Percentiles rank a stretch among this genome's conserved stretches.
Conservation (phyloP, 768 basidiomycete genomes). For the Hysterangium stoloniferum region DNA sequence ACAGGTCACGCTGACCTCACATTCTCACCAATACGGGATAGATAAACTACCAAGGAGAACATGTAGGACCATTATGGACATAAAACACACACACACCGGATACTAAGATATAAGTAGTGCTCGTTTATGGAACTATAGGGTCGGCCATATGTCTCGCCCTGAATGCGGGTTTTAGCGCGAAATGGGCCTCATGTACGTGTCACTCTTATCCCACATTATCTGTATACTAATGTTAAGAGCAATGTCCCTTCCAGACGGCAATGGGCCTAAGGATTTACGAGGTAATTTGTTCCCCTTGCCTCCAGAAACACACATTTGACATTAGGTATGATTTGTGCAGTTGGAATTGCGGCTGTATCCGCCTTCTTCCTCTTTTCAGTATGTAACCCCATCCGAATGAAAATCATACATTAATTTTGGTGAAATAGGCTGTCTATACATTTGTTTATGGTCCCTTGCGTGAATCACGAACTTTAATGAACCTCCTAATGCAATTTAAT, state of each 20-base stretch:
- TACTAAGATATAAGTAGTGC: conserved; percentile 13
- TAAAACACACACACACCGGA: not conserved
- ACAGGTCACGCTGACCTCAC: too few species aligned
- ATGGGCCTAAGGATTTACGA: too few species aligned
- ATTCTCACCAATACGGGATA: conserved; percentile 18
- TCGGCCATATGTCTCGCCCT: conserved; percentile 17
- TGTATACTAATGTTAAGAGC: too few species aligned
- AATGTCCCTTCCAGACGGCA: too few species aligned
- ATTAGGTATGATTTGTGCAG: too few species aligned
- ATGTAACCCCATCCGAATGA: not conserved
- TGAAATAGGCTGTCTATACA: not conserved
- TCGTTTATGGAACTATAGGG: conserved; percentile 25
- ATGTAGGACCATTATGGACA: not conserved
- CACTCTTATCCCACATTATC: too few species aligned
- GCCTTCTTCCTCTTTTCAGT: conserved; percentile 23
- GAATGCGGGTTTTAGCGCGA: conserved; percentile 18
- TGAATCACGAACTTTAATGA: too few species aligned
- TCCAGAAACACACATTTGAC: too few species aligned
- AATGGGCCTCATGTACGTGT: conserved; percentile 16
- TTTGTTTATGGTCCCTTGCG: conserved; percentile 2
- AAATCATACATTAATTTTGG: too few species aligned
- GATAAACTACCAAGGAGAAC: conserved; percentile 24
- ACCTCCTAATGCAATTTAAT: too few species aligned
- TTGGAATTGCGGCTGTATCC: conserved; percentile 22
- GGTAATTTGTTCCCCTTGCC: too few species aligned